These are phyloP conservation scores for Lentinula raphanica DNA, from an alignment of 768 basidiomycete species.

Conservation along the genomic window DNA sequence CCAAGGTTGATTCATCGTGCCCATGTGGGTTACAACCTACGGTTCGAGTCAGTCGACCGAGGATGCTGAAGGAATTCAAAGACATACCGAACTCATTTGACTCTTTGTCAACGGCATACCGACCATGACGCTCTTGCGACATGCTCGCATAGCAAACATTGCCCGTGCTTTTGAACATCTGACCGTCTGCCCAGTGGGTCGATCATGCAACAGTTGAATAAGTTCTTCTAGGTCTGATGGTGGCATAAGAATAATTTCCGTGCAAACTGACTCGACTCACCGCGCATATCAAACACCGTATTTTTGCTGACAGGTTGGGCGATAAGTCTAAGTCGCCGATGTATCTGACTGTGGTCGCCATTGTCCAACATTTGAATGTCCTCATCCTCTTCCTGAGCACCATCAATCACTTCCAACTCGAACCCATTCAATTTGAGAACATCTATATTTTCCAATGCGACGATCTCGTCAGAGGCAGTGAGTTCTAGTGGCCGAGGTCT, in stretches of 20 bases:
- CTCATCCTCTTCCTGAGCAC: conserved; percentile 7
- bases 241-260: neutral
- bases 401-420: conserved; percentile 12
- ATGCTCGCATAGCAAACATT: conserved; percentile 97
- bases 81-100: conserved; percentile 68
- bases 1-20: conserved; percentile 82
- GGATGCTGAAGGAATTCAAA: neutral
- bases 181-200: conserved; percentile 75
- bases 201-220: conserved; percentile 77
- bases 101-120: conserved; percentile 72
- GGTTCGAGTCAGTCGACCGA: conserved; percentile 1
- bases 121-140: conserved; percentile 94
- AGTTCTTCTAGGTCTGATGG: conserved; percentile 85
- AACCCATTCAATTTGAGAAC: conserved; percentile 85
- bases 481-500: conserved; percentile 79
- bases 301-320: conserved; percentile 91
- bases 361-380: conserved; percentile 14
- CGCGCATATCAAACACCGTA: conserved; percentile 85
- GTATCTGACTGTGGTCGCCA: conserved; percentile 13
- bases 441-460: conserved; percentile 84
- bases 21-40: conserved; percentile 78
- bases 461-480: conserved; percentile 84
- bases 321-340: conserved; percentile 51
- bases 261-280: conserved; percentile 33
- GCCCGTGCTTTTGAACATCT: conserved; percentile 87